phyloP scores from a whole-genome alignment of 2,329 filamentous ascomycete species.

The Pseudogymnoascus sp. region DNA sequence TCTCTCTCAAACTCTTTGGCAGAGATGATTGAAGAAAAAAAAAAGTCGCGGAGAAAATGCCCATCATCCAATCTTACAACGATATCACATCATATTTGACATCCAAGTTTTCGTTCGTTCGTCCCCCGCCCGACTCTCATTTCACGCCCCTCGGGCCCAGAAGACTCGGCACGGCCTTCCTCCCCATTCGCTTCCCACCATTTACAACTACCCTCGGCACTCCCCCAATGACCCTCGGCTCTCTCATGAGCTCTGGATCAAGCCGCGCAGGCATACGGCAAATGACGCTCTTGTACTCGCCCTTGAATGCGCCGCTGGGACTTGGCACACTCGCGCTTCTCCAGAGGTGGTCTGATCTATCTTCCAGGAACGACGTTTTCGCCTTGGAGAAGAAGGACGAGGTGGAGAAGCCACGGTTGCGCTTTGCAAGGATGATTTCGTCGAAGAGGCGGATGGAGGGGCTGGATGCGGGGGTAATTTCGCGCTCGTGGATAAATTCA shows the following conservation, averaged over 20 bases:
- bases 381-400: conserved; percentile 43
- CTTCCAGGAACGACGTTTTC: conserved; percentile 55
- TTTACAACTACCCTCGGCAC: conserved; percentile 52
- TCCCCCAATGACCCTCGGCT: conserved; percentile 82
- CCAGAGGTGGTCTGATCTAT: conserved; percentile 75
- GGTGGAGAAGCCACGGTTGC: conserved; percentile 54
- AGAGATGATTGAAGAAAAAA: background rate
- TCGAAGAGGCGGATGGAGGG: conserved; percentile 71
- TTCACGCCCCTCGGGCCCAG: conserved; percentile 17
- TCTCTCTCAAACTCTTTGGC: background rate
- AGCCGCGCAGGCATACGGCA: conserved; percentile 72
- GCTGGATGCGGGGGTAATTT: conserved; percentile 55
- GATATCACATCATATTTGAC: background rate
- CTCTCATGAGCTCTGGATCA: conserved; percentile 81
- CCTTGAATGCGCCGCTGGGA: conserved; percentile 54
- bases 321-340: conserved; percentile 56
- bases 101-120: background rate
- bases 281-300: conserved; percentile 54
- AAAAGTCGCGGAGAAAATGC: background rate
- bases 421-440: conserved; percentile 75
- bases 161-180: conserved; percentile 31
- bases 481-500: conserved; percentile 78
- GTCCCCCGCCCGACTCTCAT: background rate
- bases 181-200: conserved; percentile 26
- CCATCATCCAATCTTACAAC: conserved; percentile 3